Base-by-base conservation (phyloP, 768 basidiomycete genomes). In the Strobilomyces confusus region DNA sequence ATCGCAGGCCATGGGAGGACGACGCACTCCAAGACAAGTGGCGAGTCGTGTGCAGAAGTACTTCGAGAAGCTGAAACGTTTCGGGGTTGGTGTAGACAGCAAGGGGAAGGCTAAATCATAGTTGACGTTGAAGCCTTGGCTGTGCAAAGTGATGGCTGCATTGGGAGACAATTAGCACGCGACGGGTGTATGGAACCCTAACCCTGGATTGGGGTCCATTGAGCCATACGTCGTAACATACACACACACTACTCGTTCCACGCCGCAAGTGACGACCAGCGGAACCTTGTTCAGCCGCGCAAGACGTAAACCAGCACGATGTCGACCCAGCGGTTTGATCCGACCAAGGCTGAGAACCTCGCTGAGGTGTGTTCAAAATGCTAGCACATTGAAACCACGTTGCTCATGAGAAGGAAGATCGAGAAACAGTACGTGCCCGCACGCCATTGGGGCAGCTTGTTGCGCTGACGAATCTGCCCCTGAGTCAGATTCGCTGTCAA, bases 341-440 rank as follows among this genome's bases (percentile, higher is more conserved):
- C 95, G 36, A 81, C 93, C 62, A 89, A 83, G 55, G 92, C 93
- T n/a, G 89, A 94, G 72, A 98, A 98, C 77, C 78, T 86, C 62
- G 74, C 82, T 57, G 93, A 98, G 82, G 91, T 92, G 66, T 59
- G 80, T 67, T 20, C 41, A 17, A 25, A 38, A 40, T 22, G 41
- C 33, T 49, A 22, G 49, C 56, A 48, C 58, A 52, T 54, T 54
- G 54, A 58, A 50, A 42, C 44, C 64, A 65, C 56, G 62, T 62
- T 59, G 40, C 43, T 49, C 53, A 63, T 55, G 33, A 36, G 51
- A 62, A 40, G 42, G 44, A 74, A 93, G 91, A 95, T 99, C 57
- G 95, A 98, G 76, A 95, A 94, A 80, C 94, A 97, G 87, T 93
- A 66, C 71, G 88, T 78, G 36, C 38, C 44, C 20, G 32, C 49